Percentiles rank a stretch among this genome's conserved stretches.
These are phyloP conservation scores for Tolypocladium nubicola DNA, from an alignment of 2,329 filamentous ascomycete species.

Conservation along the genomic window DNA sequence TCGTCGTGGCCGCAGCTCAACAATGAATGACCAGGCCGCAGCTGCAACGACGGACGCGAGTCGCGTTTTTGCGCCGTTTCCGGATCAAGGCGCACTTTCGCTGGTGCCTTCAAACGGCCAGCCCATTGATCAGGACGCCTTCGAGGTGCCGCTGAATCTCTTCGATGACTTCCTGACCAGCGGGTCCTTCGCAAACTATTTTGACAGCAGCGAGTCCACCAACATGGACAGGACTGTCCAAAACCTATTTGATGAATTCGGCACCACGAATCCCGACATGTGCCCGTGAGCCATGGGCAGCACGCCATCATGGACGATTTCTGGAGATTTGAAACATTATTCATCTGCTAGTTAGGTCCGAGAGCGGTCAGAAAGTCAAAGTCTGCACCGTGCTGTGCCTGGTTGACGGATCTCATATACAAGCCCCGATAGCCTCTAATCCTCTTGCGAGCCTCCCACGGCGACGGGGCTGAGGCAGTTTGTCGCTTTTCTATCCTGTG, in stretches of 20 bases:
- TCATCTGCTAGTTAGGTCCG: constrained; percentile 13
- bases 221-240: constrained; percentile 20
- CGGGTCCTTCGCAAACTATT: constrained; percentile 16
- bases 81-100: background rate
- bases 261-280: background rate
- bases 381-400: constrained; percentile 48
- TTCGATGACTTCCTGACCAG: constrained; percentile 15
- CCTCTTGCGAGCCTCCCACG: constrained; percentile 29
- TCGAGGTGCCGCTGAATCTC: constrained; percentile 3
- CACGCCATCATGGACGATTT: too few relatives aligned
- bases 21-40: background rate
- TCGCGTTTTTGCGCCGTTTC: background rate
- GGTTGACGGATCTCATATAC: constrained; percentile 48
- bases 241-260: constrained; percentile 20
- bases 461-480: background rate
- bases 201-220: constrained; percentile 17
- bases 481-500: constrained; percentile 7
- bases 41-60: background rate
- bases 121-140: constrained; percentile 8
- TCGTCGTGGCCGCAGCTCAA: background rate
- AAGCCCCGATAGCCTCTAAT: constrained; percentile 36
- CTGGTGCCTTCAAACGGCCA: background rate
- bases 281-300: background rate
- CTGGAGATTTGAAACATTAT: background rate
- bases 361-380: constrained; percentile 49